Evolutionary conservation across 257 asterid species (phyloP), one percentile per base, ranked within the genome.

Genomic region (Anisodus tanguticus): DNA sequence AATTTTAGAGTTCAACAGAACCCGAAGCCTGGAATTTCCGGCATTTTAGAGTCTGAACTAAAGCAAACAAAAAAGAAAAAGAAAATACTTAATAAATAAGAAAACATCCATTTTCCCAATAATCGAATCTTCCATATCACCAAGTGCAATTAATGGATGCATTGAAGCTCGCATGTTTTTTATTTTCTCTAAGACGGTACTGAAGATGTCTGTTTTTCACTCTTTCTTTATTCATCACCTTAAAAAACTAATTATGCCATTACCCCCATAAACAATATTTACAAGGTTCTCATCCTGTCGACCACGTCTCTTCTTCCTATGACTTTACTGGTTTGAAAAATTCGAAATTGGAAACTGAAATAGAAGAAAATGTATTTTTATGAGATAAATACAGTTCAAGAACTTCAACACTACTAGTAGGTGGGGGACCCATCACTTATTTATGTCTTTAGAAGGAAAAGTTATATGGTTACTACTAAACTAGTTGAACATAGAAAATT

Each of bases 171-270:
- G 93, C 92, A 88, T 92, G 93, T 92, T 92, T 89, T 88, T 91
- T 89, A 89, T 90, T 93, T 88, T 88, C 90, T 94, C 92, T 83
- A 93, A 94, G 97, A 91, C 91, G 95, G 98, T 94, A 77, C 82
- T 77, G 98, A 95, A 95, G 98, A 95, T 95, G 98, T 95, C 98
- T 95, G 98, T 95, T 93, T 93, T 92, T 81, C 80, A 81, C 84
- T 47, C 89, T 79, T 93, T 82, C 74, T 90, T 88, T 85, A 92
- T 87, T 90, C 91, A 89, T 86, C 84, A 84, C 88, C 83, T 85
- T 81, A 63, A 63, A 81, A 63, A 74, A 82, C 15, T 74, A 79
- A 90, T 83, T 84, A 91, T 87, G 85, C 88, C 80, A 86, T 81
- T 67, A 88, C 83, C 83, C 83, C 90, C 88, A 90, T 91, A 90